A percentile compares a stretch with the other conserved stretches of the same genome.
Evolutionary conservation across 208 protist species (phyloP).

Genomic region (Leishmania martiniquensis): DNA sequence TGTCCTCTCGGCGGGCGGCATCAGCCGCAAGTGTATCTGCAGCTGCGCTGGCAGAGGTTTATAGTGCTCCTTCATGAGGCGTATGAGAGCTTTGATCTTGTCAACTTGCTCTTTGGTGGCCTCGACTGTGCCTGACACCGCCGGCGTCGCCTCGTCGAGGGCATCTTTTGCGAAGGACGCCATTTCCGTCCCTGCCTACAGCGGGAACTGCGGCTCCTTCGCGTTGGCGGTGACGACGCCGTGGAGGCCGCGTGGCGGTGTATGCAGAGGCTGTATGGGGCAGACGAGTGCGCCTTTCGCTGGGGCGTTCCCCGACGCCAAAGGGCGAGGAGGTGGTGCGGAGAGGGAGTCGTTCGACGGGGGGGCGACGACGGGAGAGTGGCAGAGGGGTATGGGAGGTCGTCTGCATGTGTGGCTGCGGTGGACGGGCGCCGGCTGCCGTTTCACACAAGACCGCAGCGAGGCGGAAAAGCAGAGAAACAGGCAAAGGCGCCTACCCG

Average conservation of each 20-base stretch:
- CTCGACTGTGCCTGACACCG: background rate
- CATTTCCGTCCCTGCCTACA: background rate
- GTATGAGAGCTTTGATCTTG: conserved; percentile 50
- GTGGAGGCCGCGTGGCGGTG: background rate
- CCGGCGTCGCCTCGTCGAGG: background rate
- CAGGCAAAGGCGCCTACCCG: too few species aligned
- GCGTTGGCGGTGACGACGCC: background rate
- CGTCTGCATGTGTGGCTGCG: too few species aligned
- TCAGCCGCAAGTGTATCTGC: conserved; percentile 4
- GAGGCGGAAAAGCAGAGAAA: too few species aligned
- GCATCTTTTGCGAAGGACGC: background rate
- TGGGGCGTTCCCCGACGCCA: background rate
- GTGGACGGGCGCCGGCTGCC: too few species aligned
- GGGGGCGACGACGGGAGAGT: too few species aligned
- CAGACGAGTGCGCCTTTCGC: background rate
- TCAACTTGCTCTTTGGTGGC: conserved; percentile 29
- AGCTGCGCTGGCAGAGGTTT: conserved; percentile 19
- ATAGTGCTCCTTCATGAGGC: conserved; percentile 31
- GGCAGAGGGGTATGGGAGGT: too few species aligned
- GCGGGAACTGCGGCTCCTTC: background rate
- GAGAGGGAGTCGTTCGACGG: background rate
- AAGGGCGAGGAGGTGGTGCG: background rate
- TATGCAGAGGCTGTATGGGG: background rate
- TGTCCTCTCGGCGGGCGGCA: background rate
- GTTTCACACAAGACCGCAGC: background rate